These are phyloP conservation scores for Coccomyxa sp. DNA, from an alignment of 139 green algal species.

Conservation along the genomic window DNA sequence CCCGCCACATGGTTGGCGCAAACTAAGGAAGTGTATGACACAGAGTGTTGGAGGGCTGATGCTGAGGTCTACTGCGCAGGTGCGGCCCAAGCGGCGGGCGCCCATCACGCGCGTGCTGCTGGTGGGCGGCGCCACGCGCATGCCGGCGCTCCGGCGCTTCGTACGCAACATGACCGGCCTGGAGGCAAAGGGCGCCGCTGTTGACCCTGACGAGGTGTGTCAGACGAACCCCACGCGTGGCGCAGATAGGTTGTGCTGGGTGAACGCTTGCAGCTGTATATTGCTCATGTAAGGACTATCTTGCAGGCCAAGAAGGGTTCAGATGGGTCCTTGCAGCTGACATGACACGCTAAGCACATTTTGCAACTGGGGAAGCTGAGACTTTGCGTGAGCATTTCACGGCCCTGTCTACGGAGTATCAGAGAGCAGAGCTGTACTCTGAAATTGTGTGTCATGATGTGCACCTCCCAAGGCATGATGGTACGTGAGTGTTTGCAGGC, in stretches of 20 bases:
- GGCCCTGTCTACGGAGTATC: too few relatives aligned
- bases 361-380: too few relatives aligned
- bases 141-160: slow-evolving; percentile 71
- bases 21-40: too few relatives aligned
- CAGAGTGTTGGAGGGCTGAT: too few relatives aligned
- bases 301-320: too few relatives aligned
- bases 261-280: too few relatives aligned
- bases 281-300: too few relatives aligned
- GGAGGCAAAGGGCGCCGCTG: slow-evolving; percentile 23
- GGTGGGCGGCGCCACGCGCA: slow-evolving; percentile 83
- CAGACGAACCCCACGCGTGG: background rate
- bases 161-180: slow-evolving; percentile 85
- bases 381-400: too few relatives aligned
- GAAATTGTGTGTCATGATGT: background rate
- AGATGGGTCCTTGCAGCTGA: too few relatives aligned
- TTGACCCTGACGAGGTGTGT: slow-evolving; percentile 74
- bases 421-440: too few relatives aligned
- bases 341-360: too few relatives aligned
- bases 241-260: background rate
- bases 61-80: slow-evolving; percentile 25
- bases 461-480: background rate
- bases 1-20: too few relatives aligned
- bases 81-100: slow-evolving; percentile 56
- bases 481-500: slow-evolving; percentile 28
- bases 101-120: slow-evolving; percentile 74